These are phyloP conservation scores for Phytophthora uliginosa DNA, from an alignment of 352 stramenopile species.

Conservation along the genomic window DNA sequence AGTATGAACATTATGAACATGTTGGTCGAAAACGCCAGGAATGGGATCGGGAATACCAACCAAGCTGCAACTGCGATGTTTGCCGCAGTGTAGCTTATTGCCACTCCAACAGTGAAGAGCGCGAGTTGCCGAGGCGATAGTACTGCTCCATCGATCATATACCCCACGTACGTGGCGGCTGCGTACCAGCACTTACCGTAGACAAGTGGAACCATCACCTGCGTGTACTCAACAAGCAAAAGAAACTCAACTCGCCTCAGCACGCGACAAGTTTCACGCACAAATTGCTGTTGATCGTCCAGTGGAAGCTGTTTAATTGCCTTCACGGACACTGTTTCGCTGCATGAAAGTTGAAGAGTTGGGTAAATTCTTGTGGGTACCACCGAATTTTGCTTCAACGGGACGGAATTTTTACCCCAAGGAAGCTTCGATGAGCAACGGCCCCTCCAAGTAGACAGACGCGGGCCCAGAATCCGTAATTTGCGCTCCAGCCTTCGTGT, in stretches of 20 bases:
- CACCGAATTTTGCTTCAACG: background rate
- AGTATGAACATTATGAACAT: slow-evolving; percentile 1
- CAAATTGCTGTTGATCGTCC: background rate
- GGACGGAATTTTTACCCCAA: background rate
- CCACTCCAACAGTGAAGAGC: background rate
- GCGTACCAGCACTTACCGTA: background rate
- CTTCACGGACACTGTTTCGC: background rate
- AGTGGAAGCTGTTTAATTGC: background rate
- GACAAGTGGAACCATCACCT: background rate
- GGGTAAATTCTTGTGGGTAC: background rate
- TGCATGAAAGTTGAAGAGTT: background rate
- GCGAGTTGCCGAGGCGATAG: background rate
- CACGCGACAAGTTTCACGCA: background rate
- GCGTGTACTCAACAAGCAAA: background rate
- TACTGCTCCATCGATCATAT: slow-evolving; percentile 1
- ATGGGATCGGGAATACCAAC: background rate
- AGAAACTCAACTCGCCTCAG: background rate
- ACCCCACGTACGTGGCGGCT: background rate
- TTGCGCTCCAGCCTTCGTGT: background rate
- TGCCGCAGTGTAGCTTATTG: background rate
- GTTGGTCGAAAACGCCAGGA: background rate
- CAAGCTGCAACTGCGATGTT: background rate
- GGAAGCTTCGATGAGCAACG: background rate
- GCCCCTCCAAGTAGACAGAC: background rate
- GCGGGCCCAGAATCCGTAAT: slow-evolving; percentile 1